Evolutionary conservation across 2,329 filamentous ascomycete genomes (phyloP), one percentile per base, ranked within the genome.

Genomic region (Aspergillus quadricinctus): DNA sequence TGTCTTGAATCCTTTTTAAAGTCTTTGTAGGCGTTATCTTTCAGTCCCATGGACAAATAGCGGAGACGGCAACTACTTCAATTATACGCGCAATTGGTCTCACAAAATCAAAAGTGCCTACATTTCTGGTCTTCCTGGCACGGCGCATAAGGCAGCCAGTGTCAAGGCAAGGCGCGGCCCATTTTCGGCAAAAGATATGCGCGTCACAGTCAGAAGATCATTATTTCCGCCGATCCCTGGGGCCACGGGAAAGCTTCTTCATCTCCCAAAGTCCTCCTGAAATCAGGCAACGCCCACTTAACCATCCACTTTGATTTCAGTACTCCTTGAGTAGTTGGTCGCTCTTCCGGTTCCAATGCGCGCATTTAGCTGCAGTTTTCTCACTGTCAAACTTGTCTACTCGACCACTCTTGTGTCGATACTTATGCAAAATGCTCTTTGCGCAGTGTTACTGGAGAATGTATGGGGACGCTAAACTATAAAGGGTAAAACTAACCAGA

Each of bases 271-370:
- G 14, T 17, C 31, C 14, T 17, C 7, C 14, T 35, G 14, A 4
- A 6, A 35, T 65, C 59, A 45, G 65, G 64, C 43, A 67, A 58
- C n/a, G 48, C 66, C 71, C 70, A 75, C 40, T 68, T 72, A 0
- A 64, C 57, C 64, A 73, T 72, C 70, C 70, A 75, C 28, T 72
- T 65, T 0, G 69, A 74, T 52, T 52, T 52, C 11, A 73, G 53
- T 2, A 74, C 64, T 45, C 69, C 62, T 9, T 69, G 57, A 21
- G 61, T 63, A 28, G 67, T 69, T 19, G 61, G 60, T 49, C 71
- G 61, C 7, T 70, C 62, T 53, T 69, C 63, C 0, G 66, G 68
- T 10, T 58, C 55, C 27, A 68, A 71, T 37, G 31, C 51, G 17
- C 73, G 54, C 70, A 73, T 73, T 7, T 57, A 1, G 59, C 65